Evolutionary conservation across 225 moss, liverwort and hornwort genomes (phyloP).

Genomic region (Takakia lepidozioides): DNA sequence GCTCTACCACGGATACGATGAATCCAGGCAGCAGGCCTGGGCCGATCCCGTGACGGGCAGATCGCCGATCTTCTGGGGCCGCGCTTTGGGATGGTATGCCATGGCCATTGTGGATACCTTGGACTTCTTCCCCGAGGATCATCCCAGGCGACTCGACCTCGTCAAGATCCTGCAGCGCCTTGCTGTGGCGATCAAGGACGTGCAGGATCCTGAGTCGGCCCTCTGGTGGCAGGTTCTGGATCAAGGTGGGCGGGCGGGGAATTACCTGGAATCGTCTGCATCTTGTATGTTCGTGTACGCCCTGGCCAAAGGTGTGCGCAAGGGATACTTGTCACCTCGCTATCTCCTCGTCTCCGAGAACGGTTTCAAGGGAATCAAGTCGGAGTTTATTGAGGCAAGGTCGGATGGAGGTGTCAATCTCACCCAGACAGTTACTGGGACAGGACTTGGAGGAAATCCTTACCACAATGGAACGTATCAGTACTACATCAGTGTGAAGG

Average conservation of each 20-base stretch:
- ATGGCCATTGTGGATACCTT: conserved; percentile 47
- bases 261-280: conserved; percentile 58
- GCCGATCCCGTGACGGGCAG: conserved; percentile 42
- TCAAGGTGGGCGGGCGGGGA: conserved; percentile 21
- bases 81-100: conserved; percentile 53
- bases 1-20: conserved; percentile 72
- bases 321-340: conserved; percentile 28
- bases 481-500: conserved; percentile 56
- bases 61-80: conserved; percentile 62
- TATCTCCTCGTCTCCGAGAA: conserved; percentile 11
- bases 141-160: conserved; percentile 25
- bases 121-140: conserved; percentile 38
- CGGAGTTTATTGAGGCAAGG: conserved; percentile 23
- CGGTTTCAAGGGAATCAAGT: conserved; percentile 39
- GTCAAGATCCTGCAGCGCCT: conserved; percentile 28
- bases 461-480: conserved; percentile 58
- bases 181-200: conserved; percentile 26
- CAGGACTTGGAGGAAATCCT: conserved; percentile 47
- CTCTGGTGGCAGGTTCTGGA: conserved; percentile 78
- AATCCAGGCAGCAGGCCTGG: conserved; percentile 41
- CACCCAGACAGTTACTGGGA: conserved; percentile 47
- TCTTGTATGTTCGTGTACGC: conserved; percentile 52
- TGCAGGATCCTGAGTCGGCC: conserved; percentile 46
- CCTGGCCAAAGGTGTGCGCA: conserved; percentile 36
- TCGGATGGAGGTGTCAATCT: conserved; percentile 34